These are phyloP conservation scores for Globisporangium echinulatum DNA, from an alignment of 352 stramenopile species.

Conservation along the genomic window DNA sequence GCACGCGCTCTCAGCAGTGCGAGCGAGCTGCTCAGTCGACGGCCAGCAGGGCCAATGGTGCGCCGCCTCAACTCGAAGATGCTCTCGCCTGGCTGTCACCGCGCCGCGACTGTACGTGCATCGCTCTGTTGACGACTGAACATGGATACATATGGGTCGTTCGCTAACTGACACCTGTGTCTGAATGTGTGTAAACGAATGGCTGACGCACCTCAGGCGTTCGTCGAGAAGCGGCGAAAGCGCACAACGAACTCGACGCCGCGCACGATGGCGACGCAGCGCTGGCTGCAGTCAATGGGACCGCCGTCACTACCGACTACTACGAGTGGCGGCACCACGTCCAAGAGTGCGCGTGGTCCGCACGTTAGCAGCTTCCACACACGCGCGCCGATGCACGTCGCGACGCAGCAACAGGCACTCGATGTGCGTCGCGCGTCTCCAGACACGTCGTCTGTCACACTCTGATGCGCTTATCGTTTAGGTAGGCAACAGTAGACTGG, in stretches of 20 bases:
- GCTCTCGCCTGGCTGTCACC: slow-evolving; percentile 42
- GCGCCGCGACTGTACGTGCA: slow-evolving; percentile 34
- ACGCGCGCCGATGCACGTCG: neutral
- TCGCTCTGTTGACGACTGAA: too few species aligned
- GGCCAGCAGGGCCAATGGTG: neutral
- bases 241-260: slow-evolving; percentile 43
- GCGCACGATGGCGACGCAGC: slow-evolving; percentile 53
- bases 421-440: too few species aligned
- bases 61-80: slow-evolving; percentile 16
- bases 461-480: too few species aligned
- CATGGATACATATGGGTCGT: too few species aligned
- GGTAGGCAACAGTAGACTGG: too few species aligned
- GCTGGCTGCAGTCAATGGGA: slow-evolving; percentile 56
- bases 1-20: neutral
- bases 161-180: too few species aligned
- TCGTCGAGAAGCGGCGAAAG: slow-evolving; percentile 58
- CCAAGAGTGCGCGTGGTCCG: too few species aligned
- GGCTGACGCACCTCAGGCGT: slow-evolving; percentile 21
- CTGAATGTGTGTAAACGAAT: neutral
- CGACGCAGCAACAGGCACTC: too few species aligned
- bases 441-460: too few species aligned
- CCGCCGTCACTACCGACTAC: neutral
- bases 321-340: neutral
- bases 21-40: neutral
- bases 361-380: neutral